A percentile compares a stretch with the other conserved stretches of the same genome.
phyloP scores from a whole-genome alignment of 148 eudicot species.

The Arctostaphylos glauca region DNA sequence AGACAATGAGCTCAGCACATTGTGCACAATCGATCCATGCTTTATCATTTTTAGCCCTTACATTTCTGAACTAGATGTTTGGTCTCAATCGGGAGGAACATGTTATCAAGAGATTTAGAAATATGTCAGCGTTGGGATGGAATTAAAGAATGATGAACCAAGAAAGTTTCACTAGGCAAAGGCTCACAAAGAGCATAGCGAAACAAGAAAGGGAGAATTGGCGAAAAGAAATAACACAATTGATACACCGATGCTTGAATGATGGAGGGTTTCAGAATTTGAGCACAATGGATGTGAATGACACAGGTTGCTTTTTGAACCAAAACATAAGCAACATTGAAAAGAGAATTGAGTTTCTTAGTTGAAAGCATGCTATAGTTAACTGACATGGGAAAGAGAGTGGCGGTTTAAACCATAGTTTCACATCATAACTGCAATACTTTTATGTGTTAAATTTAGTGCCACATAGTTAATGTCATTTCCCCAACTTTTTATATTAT shows the following conservation, averaged over 20 bases:
- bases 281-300: conserved; percentile 47
- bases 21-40: too few relatives aligned
- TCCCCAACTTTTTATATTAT: too few relatives aligned
- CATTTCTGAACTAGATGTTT: too few relatives aligned
- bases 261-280: conserved; percentile 41
- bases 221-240: conserved; percentile 45
- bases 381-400: not conserved
- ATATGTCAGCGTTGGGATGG: conserved; percentile 57
- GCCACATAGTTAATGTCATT: too few relatives aligned
- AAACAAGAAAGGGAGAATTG: conserved; percentile 50
- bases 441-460: too few relatives aligned
- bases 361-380: not conserved
- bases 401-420: not conserved
- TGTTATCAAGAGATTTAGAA: conserved; percentile 14
- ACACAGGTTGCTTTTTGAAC: conserved; percentile 52
- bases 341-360: conserved; percentile 30
- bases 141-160: conserved; percentile 61
- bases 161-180: conserved; percentile 42
- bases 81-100: too few relatives aligned
- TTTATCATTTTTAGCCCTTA: too few relatives aligned
- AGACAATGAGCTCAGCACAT: too few relatives aligned
- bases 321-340: conserved; percentile 45
- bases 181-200: conserved; percentile 43
- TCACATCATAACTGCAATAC: too few relatives aligned
- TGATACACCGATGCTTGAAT: conserved; percentile 50